Conservation (phyloP, 2,329 filamentous ascomycete genomes). For the Xylariaceae sp. region DNA sequence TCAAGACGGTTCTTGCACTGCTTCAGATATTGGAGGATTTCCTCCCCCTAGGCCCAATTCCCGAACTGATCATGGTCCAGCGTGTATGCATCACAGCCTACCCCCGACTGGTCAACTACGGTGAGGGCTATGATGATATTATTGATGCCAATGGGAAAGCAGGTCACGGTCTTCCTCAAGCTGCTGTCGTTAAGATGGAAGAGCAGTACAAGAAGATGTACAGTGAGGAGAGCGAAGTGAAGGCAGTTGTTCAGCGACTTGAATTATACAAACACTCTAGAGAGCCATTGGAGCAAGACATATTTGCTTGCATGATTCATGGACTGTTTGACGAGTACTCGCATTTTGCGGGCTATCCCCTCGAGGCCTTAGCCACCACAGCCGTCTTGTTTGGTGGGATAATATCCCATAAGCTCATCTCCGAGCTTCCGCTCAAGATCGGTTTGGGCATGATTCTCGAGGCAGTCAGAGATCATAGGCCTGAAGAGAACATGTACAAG, state of each 20-base stretch:
- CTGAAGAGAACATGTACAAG: constrained; percentile 92
- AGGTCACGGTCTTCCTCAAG: constrained; percentile 72
- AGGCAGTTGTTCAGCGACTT: constrained; percentile 78
- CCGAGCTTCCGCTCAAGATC: constrained; percentile 83
- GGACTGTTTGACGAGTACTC: constrained; percentile 95
- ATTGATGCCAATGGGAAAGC: constrained; percentile 79
- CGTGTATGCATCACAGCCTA: constrained; percentile 87
- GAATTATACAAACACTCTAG: constrained; percentile 83
- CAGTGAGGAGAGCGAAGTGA: constrained; percentile 78
- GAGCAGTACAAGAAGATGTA: constrained; percentile 99
- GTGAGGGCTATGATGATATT: constrained; percentile 84
- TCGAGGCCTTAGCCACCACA: constrained; percentile 93
- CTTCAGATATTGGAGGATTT: constrained; percentile 74
- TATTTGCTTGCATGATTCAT: constrained; percentile 98
- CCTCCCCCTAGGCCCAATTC: constrained; percentile 50
- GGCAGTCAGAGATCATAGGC: constrained; percentile 77
- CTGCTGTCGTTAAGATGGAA: constrained; percentile 88
- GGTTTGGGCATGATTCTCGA: constrained; percentile 98
- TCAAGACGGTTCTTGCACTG: constrained; percentile 78
- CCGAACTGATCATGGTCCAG: constrained; percentile 75
- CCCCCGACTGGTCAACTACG: constrained; percentile 92
- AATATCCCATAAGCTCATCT: constrained; percentile 87
- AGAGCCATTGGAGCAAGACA: constrained; percentile 79
- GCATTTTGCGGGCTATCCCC: constrained; percentile 89
- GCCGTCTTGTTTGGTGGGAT: constrained; percentile 95